A percentile compares a stretch with the other conserved stretches of the same genome.
phyloP scores from a whole-genome alignment of 345 rosid genomes.

The Physaria fendleri region DNA sequence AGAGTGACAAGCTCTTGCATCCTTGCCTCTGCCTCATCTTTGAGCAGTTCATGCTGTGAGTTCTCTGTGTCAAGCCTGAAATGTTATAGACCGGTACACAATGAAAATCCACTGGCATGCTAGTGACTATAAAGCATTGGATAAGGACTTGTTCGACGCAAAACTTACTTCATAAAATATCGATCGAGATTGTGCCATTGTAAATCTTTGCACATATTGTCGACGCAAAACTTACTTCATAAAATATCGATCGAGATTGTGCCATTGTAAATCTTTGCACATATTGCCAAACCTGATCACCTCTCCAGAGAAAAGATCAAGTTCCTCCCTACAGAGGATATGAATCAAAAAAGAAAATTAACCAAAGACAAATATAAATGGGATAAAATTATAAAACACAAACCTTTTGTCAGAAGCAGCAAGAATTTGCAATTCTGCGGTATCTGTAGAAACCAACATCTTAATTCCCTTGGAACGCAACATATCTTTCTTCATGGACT shows the following conservation, averaged over 20 bases:
- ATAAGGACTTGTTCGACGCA: not conserved
- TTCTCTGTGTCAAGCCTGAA: constrained; percentile 60
- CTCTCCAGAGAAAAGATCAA: constrained; percentile 65
- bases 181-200: constrained; percentile 86
- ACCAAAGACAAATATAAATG: not conserved
- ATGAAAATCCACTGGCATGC: constrained; percentile 23
- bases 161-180: constrained; percentile 55
- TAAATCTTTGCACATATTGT: constrained; percentile 72
- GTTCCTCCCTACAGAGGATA: constrained; percentile 58
- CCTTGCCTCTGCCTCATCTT: constrained; percentile 55
- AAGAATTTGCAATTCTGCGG: constrained; percentile 52
- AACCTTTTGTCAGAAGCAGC: constrained; percentile 95
- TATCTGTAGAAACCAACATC: constrained; percentile 60
- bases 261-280: constrained; percentile 91
- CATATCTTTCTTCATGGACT: constrained; percentile 55
- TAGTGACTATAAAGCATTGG: not conserved
- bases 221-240: constrained; percentile 62
- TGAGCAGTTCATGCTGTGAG: constrained; percentile 31
- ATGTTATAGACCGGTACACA: constrained; percentile 24
- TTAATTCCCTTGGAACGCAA: constrained; percentile 61
- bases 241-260: constrained; percentile 66
- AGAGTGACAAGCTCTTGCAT: constrained; percentile 65
- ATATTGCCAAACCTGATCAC: constrained; percentile 79
- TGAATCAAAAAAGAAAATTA: not conserved
- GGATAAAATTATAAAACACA: not conserved